Evolutionary conservation across 371 early-diverging fungal species (phyloP), one percentile per base, ranked within the genome.

Genomic region (Apophysomyces ossiformis): DNA sequence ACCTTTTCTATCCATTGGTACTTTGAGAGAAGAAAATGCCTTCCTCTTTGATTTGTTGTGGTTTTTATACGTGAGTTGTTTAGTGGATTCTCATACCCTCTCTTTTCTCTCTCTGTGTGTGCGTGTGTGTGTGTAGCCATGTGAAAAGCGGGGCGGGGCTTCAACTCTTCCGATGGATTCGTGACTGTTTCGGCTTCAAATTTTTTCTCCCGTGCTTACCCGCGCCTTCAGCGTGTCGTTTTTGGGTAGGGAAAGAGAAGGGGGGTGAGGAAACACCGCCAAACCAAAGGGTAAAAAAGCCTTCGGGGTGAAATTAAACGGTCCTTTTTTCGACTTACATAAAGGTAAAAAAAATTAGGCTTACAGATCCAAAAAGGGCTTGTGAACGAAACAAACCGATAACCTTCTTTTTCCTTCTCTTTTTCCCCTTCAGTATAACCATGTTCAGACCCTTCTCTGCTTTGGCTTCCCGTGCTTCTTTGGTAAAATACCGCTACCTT

Each of bases 361-460:
- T 26, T 26, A 26, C 32, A 26, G 32, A 26, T 26, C 32, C 32
- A 26, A 26, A 26, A 26, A 26, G 32, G 32, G 32, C 32, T 8
- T 50, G 54, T 16, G 9, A 50, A 15, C 47, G 21, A 41, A 41
- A 41, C 8, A 15, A 35, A 16, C n/a, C 5, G 5, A 50, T 18
- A 18, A 44, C 50, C 56, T 39, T 61, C 59, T 69, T 63, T 57
- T 32, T 57, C 58, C 64, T 62, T 63, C 56, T 46, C 65, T 59
- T 50, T 43, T 58, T 26, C 12, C 32, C 57, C 56, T 77, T 26
- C 32, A 26, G 32, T 26, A 26, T 26, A 26, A 26, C 57, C 65
- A 85, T 87, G 87, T 85, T 85, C 76, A 79, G 75, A 61, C 76
- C 84, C 61, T 69, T 87, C 74, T 73, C 86, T 72, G 80, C 83